Evolutionary conservation across 345 rosid genomes (phyloP), one percentile per base, ranked within the genome.

Genomic region (Mercurialis annua): DNA sequence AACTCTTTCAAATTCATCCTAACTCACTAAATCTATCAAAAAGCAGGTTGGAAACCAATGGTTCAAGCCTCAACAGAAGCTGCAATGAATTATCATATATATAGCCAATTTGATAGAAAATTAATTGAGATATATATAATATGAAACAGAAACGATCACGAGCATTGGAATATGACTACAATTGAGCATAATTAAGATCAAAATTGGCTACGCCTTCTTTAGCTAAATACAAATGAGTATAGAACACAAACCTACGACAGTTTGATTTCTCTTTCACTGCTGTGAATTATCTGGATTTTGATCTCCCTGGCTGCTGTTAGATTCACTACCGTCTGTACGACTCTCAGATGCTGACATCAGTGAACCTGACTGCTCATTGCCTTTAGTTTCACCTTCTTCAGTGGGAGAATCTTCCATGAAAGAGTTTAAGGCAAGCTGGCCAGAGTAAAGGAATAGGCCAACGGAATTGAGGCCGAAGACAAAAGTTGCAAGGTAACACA

Each of bases 401-500:
- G 52, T 53, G 8, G 76, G 10, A 75, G 77, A 63, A 73, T 72
- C 83, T 71, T 73, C 86, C 76, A 76, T 71, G 47, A 78, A 79
- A 64, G 88, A 79, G 73, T 72, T 86, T 54, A 86, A 11, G 67
- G 83, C 89, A 71, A 90, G 92, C 65, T 89, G 96, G 31, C 78
- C 92, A 8, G 96, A 78, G 76, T 83, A 91, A 50, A 91, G 91
- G 58, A 94, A 63, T 59, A 93, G 84, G 46, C 97, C 98, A 0
- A 90, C 16, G 0, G 96, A 78, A 58, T 93, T 93, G 76, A 91
- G 40, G 63, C 98, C 95, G 3, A 93, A 90, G 67, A 90, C 96
- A 75, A 87, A 94, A 20, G 99, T 91, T 14, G 96, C 95, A 21
- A 94, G 96, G 78, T 94, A 91, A 83, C 96, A 91, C 69, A 89